Evolutionary conservation across 2,329 filamentous ascomycete genomes (phyloP), one percentile per base, ranked within the genome.

Genomic region (Aspergillus sp.): DNA sequence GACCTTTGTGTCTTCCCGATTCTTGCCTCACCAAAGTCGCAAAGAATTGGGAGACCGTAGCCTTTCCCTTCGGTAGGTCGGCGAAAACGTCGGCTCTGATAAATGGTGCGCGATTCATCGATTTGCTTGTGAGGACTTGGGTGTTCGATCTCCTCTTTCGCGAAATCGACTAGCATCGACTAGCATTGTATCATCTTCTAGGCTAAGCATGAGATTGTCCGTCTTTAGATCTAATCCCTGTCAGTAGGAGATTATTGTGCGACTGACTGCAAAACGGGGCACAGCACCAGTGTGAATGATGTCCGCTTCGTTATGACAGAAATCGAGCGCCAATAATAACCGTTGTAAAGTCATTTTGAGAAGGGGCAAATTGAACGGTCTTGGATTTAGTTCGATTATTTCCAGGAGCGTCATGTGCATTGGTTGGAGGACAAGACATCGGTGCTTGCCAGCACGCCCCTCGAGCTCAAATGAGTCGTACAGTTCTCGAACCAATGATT

Each of bases 131-230:
- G 58, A 17, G 63, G 65, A 19, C 63, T 63, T 6, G 67, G 66
- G 32, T 63, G 55, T 16, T 62, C 49, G 17, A 49, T 42, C 63
- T 66, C 55, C 51, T 54, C 53, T 53, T 43, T 53, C n/a, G 59
- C 62, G 52, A 71, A 68, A 40, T 64, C 56, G n/a, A n/a, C n/a
- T n/a, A n/a, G n/a, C n/a, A n/a, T n/a, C 6, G 59, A n/a, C 57
- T 9, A 72, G 59, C 42, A 65, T 63, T 6, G 59, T 57, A 17
- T 51, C 51, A 38, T 68, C 62, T 26, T 66, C 67, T 0, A 73
- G 48, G 4, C 58, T 63, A 43, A 71, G 63, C 55, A 76, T 67
- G 14, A 76, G 65, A 51, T 76, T 76, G 49, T 73, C 66, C 0
- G 70, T 65, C 47, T 76, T 75, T 22, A 76, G 59, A 60, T 76